Percentiles rank a stretch among this genome's conserved stretches.
phyloP scores from a whole-genome alignment of 352 stramenopile species.

The Phytophthora niederhauseri region DNA sequence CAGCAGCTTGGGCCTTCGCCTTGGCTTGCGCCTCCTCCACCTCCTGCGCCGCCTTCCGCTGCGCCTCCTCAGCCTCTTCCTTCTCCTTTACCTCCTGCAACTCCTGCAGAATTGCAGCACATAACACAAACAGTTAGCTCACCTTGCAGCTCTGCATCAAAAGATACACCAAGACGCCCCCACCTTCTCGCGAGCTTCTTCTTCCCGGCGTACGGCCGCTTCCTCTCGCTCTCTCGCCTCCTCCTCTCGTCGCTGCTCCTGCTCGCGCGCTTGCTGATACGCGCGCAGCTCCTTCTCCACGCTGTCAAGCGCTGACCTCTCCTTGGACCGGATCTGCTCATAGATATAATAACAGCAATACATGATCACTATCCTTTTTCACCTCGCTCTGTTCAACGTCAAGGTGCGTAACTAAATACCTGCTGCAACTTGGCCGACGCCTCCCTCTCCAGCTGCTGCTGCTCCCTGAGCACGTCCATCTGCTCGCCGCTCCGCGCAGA shows the following conservation, averaged over 20 bases:
- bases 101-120: slow-evolving; percentile 8
- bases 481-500: slow-evolving; percentile 2
- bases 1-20: slow-evolving; percentile 34
- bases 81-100: slow-evolving; percentile 33
- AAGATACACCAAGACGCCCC: not conserved
- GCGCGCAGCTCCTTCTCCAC: slow-evolving; percentile 55
- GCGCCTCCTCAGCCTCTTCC: slow-evolving; percentile 32
- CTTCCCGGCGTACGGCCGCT: slow-evolving; percentile 27
- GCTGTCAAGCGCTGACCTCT: slow-evolving; percentile 46
- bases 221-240: slow-evolving; percentile 45
- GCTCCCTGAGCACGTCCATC: slow-evolving; percentile 35
- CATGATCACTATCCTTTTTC: no score
- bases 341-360: not conserved
- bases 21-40: slow-evolving; percentile 44
- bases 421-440: slow-evolving; percentile 45
- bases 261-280: slow-evolving; percentile 51
- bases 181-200: slow-evolving; percentile 51
- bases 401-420: slow-evolving; percentile 8
- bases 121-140: not conserved
- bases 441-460: slow-evolving; percentile 46
- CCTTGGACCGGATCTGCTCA: slow-evolving; percentile 41
- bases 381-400: not conserved
- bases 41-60: slow-evolving; percentile 31
- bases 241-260: slow-evolving; percentile 35
- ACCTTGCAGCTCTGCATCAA: not conserved